Conservation (phyloP, 768 basidiomycete genomes). For the Kwoniella heveanensis region DNA sequence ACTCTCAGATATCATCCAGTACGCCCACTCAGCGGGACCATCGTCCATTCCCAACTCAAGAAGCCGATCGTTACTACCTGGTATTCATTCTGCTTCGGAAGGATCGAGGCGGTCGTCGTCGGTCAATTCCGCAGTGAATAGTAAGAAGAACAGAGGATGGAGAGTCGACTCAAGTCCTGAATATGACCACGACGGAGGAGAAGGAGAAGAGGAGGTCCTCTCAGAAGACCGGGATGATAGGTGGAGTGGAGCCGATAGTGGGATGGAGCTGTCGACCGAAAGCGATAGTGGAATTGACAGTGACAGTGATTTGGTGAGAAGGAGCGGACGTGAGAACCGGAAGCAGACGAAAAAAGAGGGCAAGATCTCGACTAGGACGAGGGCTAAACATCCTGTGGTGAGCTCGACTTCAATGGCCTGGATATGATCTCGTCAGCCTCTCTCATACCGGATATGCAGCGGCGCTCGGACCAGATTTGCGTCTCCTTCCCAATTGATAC, state of each 20-base stretch:
- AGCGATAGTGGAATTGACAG: constrained; percentile 6
- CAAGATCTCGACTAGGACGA: constrained; percentile 9
- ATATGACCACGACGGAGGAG: no score
- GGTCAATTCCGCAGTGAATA: neutral
- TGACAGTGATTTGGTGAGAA: constrained; percentile 7
- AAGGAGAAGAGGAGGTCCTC: constrained; percentile 2
- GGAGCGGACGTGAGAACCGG: constrained; percentile 11
- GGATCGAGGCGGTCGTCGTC: constrained; percentile 1
- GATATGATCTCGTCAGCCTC: neutral
- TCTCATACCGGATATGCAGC: no score
- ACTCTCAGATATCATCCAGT: constrained; percentile 1
- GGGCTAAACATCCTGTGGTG: constrained; percentile 9
- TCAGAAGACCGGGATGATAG: neutral
- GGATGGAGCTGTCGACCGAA: neutral
- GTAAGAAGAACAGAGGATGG: constrained; percentile 1
- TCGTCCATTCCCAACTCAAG: constrained; percentile 2
- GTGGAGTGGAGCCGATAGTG: constrained; percentile 5
- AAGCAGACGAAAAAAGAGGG: neutral
- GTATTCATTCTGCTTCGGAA: constrained; percentile 5
- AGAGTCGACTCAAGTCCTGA: neutral
- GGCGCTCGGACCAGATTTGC: neutral
- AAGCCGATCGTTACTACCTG: neutral
- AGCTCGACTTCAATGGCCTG: neutral
- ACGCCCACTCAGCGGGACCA: constrained; percentile 2
- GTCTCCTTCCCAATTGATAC: no score